Evolutionary conservation across 306 rosid genomes (phyloP).

Genomic region (Medicago ruthenica): DNA sequence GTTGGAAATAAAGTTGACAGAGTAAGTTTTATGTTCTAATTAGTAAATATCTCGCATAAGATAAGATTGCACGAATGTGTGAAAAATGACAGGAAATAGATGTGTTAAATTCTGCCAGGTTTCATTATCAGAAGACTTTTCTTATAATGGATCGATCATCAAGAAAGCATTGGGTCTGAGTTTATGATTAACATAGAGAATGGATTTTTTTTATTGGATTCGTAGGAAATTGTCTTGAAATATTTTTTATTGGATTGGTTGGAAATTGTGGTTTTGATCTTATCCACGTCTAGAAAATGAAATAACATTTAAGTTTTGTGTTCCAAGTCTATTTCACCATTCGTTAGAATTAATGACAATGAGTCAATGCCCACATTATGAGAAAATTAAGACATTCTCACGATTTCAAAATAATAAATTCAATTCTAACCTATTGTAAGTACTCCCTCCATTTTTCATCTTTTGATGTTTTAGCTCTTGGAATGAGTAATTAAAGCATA

Average conservation of each 20-base stretch:
- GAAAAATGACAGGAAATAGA: background rate
- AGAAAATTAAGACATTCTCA: background rate
- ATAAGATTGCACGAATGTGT: background rate
- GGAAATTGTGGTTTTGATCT: background rate
- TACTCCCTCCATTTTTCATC: no score
- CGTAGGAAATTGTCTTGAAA: no score
- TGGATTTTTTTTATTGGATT: background rate
- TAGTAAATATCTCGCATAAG: background rate
- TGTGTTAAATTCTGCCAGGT: background rate
- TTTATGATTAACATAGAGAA: background rate
- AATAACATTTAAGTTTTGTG: background rate
- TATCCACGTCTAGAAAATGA: background rate
- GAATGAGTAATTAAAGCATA: no score
- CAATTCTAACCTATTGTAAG: background rate
- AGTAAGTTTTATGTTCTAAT: conserved; percentile 58
- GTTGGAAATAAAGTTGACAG: conserved; percentile 95
- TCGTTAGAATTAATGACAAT: background rate
- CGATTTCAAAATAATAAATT: background rate
- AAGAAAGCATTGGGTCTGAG: background rate
- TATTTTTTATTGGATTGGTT: background rate
- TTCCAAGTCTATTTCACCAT: background rate
- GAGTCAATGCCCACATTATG: background rate
- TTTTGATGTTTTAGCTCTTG: no score
- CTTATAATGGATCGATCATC: background rate
- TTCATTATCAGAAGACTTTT: background rate